phyloP scores from a whole-genome alignment of 441 rosid species.

The Jatropha podagrica region DNA sequence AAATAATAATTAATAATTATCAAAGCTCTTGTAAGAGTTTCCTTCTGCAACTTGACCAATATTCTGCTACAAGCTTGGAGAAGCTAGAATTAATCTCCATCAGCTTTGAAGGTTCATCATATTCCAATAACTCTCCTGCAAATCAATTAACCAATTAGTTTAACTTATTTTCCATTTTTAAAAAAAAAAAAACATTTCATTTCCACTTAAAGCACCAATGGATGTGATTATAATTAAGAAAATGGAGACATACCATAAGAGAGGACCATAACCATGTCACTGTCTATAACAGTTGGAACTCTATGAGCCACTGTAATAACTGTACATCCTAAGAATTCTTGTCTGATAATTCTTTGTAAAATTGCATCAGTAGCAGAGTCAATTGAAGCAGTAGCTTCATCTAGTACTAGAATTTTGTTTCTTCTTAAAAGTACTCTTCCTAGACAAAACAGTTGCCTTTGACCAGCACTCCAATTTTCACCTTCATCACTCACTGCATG shows the following conservation, averaged over 20 bases:
- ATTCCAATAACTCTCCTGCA: constrained; percentile 70
- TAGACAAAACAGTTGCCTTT: constrained; percentile 81
- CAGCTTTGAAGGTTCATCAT: constrained; percentile 69
- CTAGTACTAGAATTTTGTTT: constrained; percentile 74
- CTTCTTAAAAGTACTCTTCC: constrained; percentile 78
- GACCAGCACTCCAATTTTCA: constrained; percentile 95
- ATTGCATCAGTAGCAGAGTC: constrained; percentile 80
- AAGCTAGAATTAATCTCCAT: constrained; percentile 71
- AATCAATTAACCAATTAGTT: neutral
- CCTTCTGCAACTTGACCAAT: constrained; percentile 80
- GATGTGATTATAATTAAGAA: neutral
- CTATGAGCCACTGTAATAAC: constrained; percentile 84
- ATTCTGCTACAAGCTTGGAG: constrained; percentile 82
- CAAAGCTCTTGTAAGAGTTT: constrained; percentile 25
- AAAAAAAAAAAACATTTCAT: too few species aligned
- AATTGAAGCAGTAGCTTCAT: constrained; percentile 95
- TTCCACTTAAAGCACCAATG: neutral
- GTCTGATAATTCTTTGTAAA: constrained; percentile 65
- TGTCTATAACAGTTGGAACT: constrained; percentile 84
- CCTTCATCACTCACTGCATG: constrained; percentile 79
- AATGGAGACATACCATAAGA: constrained; percentile 49
- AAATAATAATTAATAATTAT: neutral
- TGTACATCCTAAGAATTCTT: constrained; percentile 67
- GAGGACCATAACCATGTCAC: constrained; percentile 92
- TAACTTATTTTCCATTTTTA: neutral